phyloP scores from a whole-genome alignment of 2,329 filamentous ascomycete species.

The Pestalotiopsis sp. region DNA sequence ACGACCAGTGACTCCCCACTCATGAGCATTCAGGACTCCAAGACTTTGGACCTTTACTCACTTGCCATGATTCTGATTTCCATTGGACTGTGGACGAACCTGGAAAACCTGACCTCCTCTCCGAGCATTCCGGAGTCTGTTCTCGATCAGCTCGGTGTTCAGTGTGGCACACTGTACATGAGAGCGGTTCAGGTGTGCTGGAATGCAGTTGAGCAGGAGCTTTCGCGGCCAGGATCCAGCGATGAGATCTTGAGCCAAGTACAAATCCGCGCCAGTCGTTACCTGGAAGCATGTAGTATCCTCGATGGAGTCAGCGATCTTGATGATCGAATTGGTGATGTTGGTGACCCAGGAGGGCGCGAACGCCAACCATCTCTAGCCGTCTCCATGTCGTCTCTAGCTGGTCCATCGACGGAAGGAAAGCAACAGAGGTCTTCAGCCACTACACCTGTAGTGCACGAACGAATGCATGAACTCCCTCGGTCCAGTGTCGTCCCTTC shows the following conservation, averaged over 20 bases:
- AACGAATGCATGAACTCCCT: conserved; percentile 7
- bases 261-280: conserved; percentile 58
- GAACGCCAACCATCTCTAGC: conserved; percentile 15
- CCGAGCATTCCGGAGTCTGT: conserved; percentile 63
- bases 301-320: conserved; percentile 61
- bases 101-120: conserved; percentile 54
- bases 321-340: conserved; percentile 53
- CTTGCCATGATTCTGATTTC: conserved; percentile 74
- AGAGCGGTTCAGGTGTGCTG: conserved; percentile 75
- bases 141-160: conserved; percentile 64
- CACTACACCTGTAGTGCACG: conserved; percentile 9
- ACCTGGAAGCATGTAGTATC: conserved; percentile 64
- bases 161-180: conserved; percentile 75
- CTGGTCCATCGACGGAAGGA: conserved; percentile 11
- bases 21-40: conserved; percentile 53
- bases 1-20: conserved; percentile 52
- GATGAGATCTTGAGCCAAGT: conserved; percentile 57
- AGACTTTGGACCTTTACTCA: conserved; percentile 70
- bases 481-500: neutral
- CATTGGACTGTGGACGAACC: conserved; percentile 74
- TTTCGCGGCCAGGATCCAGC: conserved; percentile 46
- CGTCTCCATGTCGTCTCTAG: conserved; percentile 14
- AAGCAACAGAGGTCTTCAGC: conserved; percentile 2
- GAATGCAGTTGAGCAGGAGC: conserved; percentile 67
- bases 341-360: conserved; percentile 14